These are phyloP conservation scores for Syncephalastrum contaminatum DNA, from an alignment of 371 early-diverging fungal species.

Conservation along the genomic window DNA sequence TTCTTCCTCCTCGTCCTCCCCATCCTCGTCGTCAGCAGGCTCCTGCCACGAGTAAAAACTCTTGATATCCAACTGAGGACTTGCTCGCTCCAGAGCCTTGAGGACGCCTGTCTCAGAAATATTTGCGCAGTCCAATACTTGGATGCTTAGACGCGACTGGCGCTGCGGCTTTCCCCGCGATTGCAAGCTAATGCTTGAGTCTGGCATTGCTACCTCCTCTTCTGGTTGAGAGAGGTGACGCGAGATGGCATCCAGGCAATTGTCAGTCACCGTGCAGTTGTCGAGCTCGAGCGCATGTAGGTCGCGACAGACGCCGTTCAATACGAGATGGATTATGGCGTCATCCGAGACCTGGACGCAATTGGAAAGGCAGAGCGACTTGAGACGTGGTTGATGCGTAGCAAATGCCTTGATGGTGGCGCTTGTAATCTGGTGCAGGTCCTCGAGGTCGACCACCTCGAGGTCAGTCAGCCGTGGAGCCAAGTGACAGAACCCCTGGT, in stretches of 20 bases:
- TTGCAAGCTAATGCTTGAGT: conserved; percentile 8
- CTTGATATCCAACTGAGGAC: conserved; percentile 37
- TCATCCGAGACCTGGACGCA: conserved; percentile 52
- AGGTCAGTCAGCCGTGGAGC: conserved; percentile 40
- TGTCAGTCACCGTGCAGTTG: conserved; percentile 42
- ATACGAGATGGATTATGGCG: conserved; percentile 33
- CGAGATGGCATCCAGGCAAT: conserved; percentile 29
- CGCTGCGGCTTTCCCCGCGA: background rate
- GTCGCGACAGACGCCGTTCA: conserved; percentile 27
- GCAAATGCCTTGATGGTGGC: conserved; percentile 48
- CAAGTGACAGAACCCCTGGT: conserved; percentile 47
- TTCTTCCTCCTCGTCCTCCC: conserved; percentile 12
- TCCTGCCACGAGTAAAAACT: conserved; percentile 43
- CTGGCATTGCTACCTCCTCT: conserved; percentile 3
- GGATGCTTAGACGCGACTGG: conserved; percentile 22
- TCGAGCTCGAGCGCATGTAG: conserved; percentile 39
- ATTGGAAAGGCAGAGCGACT: conserved; percentile 49
- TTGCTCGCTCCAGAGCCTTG: conserved; percentile 30
- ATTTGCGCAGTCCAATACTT: conserved; percentile 46
- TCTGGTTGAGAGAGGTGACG: conserved; percentile 11
- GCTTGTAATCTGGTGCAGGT: conserved; percentile 47
- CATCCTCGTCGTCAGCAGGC: conserved; percentile 11
- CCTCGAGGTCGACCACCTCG: conserved; percentile 54
- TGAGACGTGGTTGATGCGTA: conserved; percentile 31
- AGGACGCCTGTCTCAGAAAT: conserved; percentile 42